Base-by-base conservation (phyloP, 2,329 filamentous ascomycete species). In the Sporothrix luriei region DNA sequence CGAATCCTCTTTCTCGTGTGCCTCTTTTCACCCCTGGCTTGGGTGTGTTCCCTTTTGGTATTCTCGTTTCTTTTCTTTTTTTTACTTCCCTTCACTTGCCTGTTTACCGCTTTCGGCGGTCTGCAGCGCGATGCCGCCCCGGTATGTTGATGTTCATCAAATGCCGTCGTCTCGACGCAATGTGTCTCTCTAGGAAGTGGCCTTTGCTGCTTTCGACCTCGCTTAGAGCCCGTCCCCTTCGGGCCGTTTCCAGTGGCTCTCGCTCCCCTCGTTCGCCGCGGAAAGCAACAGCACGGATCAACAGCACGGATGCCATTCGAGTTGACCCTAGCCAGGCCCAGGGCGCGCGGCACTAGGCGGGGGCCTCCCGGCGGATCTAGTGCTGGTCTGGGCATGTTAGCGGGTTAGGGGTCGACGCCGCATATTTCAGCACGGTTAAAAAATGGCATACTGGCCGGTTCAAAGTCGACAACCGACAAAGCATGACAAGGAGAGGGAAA, bases 301-400 rank as follows among this genome's bases (percentile, higher is more conserved):
- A n/a, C n/a, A 62, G 57, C 38, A 62, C 57, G 43, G 48, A 62
- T 49, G 26, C 61, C 61, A 48, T 24, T 16, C 48, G 16, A 33
- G 61, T 33, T 9, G n/a, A n/a, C n/a, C n/a, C n/a, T n/a, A n/a
- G n/a, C n/a, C 33, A 64, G 43, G 43, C 16, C 24, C 61, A 64
- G 61, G 59, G 55, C 21, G 10, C 19, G 5, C 19, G 55, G 55
- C 33, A 19, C 40, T n/a, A 43, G 33, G 55, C 55, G 33, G 40
- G 38, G 55, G 10, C 29, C 19, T 40, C 33, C 55, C 33, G 55
- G 55, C 55, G 57, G 57, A 26, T 61, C 57, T 61, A 46, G 57
- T 38, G 38, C 55, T 59, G 33, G 29, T 43, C 33, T 21, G 24
- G 51, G 51, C 51, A 29, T 13, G 21, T 54, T 54, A 54, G 51